Evolutionary conservation across 2,329 filamentous ascomycete genomes (phyloP).

Genomic region (Fusarium sp.): DNA sequence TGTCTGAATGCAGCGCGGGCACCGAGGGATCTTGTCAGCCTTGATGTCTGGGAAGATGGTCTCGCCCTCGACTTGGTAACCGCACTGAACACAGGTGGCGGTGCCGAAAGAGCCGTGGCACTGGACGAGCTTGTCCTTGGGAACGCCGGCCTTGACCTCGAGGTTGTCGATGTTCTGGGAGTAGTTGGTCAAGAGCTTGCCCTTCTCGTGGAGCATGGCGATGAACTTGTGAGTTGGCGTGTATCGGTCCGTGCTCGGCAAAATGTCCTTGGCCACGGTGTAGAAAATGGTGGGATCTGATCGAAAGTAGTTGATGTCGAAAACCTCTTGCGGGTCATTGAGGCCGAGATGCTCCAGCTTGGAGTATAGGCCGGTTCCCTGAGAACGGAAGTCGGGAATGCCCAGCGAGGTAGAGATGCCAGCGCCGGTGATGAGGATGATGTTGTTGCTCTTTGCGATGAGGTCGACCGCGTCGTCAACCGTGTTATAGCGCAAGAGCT

Average conservation of each 20-base stretch:
- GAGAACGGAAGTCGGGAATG: slow-evolving; percentile 96
- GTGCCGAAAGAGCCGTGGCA: slow-evolving; percentile 97
- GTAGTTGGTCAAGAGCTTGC: slow-evolving; percentile 94
- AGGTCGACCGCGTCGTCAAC: slow-evolving; percentile 87
- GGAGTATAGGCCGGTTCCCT: slow-evolving; percentile 90
- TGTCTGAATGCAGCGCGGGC: slow-evolving; percentile 72
- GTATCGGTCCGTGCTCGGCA: slow-evolving; percentile 82
- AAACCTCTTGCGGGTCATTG: slow-evolving; percentile 91
- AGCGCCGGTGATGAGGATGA: slow-evolving; percentile 93
- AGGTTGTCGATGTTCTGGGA: slow-evolving; percentile 99
- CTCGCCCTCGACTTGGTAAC: slow-evolving; percentile 77
- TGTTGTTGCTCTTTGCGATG: slow-evolving; percentile 79
- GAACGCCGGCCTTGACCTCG: slow-evolving; percentile 86
- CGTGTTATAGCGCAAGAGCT: slow-evolving; percentile 82
- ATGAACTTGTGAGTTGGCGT: slow-evolving; percentile 97
- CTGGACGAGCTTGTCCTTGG: slow-evolving; percentile 85
- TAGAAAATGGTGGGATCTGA: slow-evolving; percentile 92
- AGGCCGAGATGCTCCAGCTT: slow-evolving; percentile 81
- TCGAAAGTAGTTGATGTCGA: slow-evolving; percentile 88
- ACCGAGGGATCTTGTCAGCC: slow-evolving; percentile 79
- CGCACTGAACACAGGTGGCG: slow-evolving; percentile 87
- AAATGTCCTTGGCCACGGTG: slow-evolving; percentile 87
- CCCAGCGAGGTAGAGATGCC: slow-evolving; percentile 97
- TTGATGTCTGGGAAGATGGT: slow-evolving; percentile 83
- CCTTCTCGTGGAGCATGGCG: slow-evolving; percentile 84